These are phyloP conservation scores for Actinidia arguta DNA, from an alignment of 179 eudicot species.

Conservation along the genomic window DNA sequence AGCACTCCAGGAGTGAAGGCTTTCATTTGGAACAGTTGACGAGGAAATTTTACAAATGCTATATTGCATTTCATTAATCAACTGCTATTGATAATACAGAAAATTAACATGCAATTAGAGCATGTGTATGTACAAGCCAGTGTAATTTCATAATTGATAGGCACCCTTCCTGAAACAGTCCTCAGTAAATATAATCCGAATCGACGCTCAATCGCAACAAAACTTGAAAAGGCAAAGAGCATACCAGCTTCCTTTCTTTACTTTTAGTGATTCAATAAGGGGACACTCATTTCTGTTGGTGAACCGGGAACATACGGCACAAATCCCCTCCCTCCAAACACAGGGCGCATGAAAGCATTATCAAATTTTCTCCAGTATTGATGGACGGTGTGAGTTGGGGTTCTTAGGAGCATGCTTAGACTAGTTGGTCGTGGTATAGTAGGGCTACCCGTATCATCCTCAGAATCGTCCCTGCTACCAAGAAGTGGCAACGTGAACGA, in stretches of 20 bases:
- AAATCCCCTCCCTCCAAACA: constrained; percentile 52
- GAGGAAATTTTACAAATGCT: neutral
- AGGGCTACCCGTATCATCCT: constrained; percentile 16
- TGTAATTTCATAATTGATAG: neutral
- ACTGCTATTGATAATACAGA: neutral
- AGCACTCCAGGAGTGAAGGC: neutral
- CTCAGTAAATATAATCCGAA: neutral
- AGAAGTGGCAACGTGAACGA: constrained; percentile 49
- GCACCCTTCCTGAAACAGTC: neutral
- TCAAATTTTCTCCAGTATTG: constrained; percentile 61
- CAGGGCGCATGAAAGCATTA: constrained; percentile 57
- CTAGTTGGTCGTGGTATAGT: constrained; percentile 29
- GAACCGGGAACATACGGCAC: constrained; percentile 28
- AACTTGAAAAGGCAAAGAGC: too few relatives aligned
- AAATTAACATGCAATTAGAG: neutral
- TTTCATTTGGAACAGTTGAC: neutral
- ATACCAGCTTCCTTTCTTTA: neutral
- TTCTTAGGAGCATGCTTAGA: constrained; percentile 43
- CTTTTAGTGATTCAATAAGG: neutral
- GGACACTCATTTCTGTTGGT: constrained; percentile 27
- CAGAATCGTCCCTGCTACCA: constrained; percentile 28
- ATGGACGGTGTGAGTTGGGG: constrained; percentile 51
- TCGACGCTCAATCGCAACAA: neutral
- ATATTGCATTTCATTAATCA: neutral
- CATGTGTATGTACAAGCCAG: neutral